phyloP scores from a whole-genome alignment of 1,284 basidiomycete species.

The Gomphus sp. region DNA sequence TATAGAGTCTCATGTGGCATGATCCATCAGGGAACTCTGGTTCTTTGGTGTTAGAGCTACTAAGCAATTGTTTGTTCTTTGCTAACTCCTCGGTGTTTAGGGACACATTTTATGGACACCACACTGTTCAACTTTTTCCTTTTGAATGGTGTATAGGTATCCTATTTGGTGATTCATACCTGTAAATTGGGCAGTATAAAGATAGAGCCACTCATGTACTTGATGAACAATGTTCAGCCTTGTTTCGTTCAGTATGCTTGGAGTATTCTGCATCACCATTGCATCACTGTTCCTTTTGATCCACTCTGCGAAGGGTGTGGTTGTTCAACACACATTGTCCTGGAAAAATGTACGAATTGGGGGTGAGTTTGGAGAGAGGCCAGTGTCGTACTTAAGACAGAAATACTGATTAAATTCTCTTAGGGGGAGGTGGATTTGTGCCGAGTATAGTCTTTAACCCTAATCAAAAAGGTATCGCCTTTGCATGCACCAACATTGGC shows the following conservation, averaged over 20 bases:
- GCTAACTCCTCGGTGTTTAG: background rate
- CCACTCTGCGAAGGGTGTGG: background rate
- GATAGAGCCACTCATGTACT: background rate
- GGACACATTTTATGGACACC: too few relatives aligned
- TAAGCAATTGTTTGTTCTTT: background rate
- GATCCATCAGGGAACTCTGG: background rate
- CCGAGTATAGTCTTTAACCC: slow-evolving; percentile 57
- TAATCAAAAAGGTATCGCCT: slow-evolving; percentile 44
- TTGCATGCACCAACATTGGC: slow-evolving; percentile 58
- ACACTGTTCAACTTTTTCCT: too few relatives aligned
- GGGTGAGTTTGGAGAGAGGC: slow-evolving; percentile 15
- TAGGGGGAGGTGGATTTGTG: slow-evolving; percentile 35
- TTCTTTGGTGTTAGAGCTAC: background rate
- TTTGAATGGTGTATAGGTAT: too few relatives aligned
- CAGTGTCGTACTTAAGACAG: background rate
- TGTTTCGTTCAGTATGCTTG: background rate
- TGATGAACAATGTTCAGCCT: background rate
- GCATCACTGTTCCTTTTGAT: background rate
- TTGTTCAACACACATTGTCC: slow-evolving; percentile 37
- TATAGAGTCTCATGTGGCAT: too few relatives aligned
- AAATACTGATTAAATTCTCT: background rate
- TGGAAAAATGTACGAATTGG: slow-evolving; percentile 59
- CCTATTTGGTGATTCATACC: too few relatives aligned
- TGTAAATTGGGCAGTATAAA: background rate
- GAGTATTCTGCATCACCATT: background rate